Evolutionary conservation across 345 rosid species (phyloP).

Genomic region (Murraya paniculata): DNA sequence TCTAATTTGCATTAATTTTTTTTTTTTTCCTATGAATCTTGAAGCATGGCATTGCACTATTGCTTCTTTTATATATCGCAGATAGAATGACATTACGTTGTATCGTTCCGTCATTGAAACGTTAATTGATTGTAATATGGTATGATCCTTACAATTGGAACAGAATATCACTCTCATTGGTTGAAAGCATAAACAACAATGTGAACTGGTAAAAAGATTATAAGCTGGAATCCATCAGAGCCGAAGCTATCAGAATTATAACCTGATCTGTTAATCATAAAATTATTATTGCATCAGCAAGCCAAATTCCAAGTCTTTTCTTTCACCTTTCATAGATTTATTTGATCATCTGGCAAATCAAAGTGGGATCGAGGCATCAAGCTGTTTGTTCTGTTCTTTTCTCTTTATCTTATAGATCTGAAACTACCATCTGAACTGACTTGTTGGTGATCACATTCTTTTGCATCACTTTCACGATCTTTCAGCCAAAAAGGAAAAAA

Average conservation of each 20-base stretch:
- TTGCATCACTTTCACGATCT: not conserved
- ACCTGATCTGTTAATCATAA: not conserved
- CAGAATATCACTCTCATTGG: not conserved
- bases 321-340: too few species aligned
- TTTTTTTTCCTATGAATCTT: too few species aligned
- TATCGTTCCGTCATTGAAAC: too few species aligned
- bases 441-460: not conserved
- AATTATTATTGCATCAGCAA: too few species aligned
- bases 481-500: not conserved
- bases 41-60: too few species aligned
- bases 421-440: not conserved
- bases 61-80: too few species aligned
- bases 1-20: too few species aligned
- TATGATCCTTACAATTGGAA: not conserved
- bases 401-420: not conserved
- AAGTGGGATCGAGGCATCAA: not conserved
- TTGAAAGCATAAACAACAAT: not conserved
- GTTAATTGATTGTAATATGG: too few species aligned
- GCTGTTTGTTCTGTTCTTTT: not conserved
- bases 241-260: not conserved
- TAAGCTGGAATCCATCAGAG: not conserved
- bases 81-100: too few species aligned
- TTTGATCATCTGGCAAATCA: not conserved
- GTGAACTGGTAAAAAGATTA: not conserved
- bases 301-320: too few species aligned